A percentile compares a stretch with the other conserved stretches of the same genome.
Evolutionary conservation across 352 stramenopile genomes (phyloP).

Genomic region (Halophytophthora polymorphica): DNA sequence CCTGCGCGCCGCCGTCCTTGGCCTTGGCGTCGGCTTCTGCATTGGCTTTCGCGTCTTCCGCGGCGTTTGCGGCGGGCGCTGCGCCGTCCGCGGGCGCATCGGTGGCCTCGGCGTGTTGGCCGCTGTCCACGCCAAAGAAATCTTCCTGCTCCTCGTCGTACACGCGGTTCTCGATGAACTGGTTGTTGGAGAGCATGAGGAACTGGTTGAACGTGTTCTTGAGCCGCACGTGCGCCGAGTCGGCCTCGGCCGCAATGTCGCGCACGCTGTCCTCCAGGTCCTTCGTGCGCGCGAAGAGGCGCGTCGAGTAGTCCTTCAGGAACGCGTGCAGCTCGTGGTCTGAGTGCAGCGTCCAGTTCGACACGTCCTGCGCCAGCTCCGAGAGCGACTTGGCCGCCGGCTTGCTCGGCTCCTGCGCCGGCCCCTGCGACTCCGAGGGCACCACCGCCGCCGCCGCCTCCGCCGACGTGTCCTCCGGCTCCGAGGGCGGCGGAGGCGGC

Average conservation of each 20-base stretch:
- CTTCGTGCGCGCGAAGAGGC: conserved; percentile 73
- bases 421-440: background rate
- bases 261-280: conserved; percentile 65
- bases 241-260: conserved; percentile 61
- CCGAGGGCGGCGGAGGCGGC: conserved; percentile 8
- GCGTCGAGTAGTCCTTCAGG: conserved; percentile 62
- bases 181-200: conserved; percentile 83
- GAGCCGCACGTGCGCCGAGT: conserved; percentile 68
- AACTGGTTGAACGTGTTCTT: conserved; percentile 88
- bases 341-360: conserved; percentile 72
- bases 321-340: conserved; percentile 69
- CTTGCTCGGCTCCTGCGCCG: conserved; percentile 1
- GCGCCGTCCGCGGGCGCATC: background rate
- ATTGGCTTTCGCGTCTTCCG: background rate
- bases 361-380: conserved; percentile 40
- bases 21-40: conserved; percentile 14
- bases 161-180: conserved; percentile 89
- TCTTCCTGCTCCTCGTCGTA: conserved; percentile 87
- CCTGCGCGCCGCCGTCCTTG: conserved; percentile 17
- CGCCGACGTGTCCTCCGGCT: background rate
- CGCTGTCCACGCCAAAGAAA: conserved; percentile 37
- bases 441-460: background rate
- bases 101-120: conserved; percentile 1
- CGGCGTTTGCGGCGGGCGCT: background rate
- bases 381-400: conserved; percentile 38